phyloP scores from a whole-genome alignment of 768 basidiomycete species.

The Lactarius sanguifluus region DNA sequence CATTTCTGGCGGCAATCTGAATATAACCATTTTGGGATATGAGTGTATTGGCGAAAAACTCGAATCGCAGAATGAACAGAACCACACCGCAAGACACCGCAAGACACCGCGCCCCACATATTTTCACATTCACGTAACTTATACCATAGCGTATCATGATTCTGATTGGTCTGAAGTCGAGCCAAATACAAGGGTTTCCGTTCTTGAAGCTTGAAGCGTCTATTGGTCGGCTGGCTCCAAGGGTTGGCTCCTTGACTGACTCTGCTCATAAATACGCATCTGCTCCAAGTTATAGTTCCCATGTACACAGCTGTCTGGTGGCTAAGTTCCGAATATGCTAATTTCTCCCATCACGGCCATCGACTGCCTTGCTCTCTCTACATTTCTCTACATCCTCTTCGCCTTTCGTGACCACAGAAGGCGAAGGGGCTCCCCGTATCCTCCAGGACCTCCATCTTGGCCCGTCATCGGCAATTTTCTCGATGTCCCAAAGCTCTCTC shows the following conservation, averaged over 20 bases:
- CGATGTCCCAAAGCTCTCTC: neutral
- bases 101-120: no score
- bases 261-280: neutral
- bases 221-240: neutral
- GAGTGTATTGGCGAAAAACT: no score
- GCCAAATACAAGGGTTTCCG: no score
- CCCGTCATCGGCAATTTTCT: slow-evolving; percentile 9
- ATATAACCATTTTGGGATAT: no score
- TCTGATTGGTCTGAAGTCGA: no score
- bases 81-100: no score
- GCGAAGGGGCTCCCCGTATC: neutral
- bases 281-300: neutral
- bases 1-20: no score
- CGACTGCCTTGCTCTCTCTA: neutral
- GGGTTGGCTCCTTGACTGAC: no score
- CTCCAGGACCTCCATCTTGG: neutral
- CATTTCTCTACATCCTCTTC: neutral
- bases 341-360: neutral
- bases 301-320: neutral
- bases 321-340: neutral
- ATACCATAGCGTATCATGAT: no score
- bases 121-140: no score
- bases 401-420: neutral
- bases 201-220: neutral
- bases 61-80: no score